A percentile compares a stretch with the other conserved stretches of the same genome.
phyloP scores from a whole-genome alignment of 2,329 filamentous ascomycete genomes.

The Tolypocladium tundrense region DNA sequence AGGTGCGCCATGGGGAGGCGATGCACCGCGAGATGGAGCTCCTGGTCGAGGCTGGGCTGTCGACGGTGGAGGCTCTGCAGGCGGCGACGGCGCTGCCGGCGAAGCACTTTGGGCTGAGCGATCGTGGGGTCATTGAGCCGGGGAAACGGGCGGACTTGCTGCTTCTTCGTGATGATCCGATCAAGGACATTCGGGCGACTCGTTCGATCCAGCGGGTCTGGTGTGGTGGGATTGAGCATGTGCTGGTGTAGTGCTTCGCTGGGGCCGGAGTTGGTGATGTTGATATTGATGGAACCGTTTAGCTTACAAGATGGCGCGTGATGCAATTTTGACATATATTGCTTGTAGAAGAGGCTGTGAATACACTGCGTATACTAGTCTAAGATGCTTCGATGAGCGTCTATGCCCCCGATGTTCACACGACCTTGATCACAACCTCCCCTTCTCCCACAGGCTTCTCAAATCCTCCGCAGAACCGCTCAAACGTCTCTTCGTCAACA shows the following conservation, averaged over 20 bases:
- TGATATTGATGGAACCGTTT: background rate
- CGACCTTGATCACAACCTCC: background rate
- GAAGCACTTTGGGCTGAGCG: conserved; percentile 10
- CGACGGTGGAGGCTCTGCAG: conserved; percentile 8
- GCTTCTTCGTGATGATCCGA: conserved; percentile 17
- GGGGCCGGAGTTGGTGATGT: background rate
- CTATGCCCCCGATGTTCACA: background rate
- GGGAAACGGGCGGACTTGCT: conserved; percentile 18
- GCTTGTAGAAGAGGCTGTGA: background rate
- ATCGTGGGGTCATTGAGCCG: conserved; percentile 13
- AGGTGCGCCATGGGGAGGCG: conserved; percentile 7
- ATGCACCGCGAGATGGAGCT: conserved; percentile 12
- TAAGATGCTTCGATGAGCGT: background rate
- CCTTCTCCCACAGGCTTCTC: background rate
- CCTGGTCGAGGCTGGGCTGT: conserved; percentile 10
- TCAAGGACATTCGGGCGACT: conserved; percentile 15
- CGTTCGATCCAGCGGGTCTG: conserved; percentile 14
- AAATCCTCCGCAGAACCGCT: background rate
- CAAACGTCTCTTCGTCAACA: background rate
- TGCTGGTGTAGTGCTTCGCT: background rate
- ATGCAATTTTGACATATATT: no score
- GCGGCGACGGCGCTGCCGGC: conserved; percentile 11
- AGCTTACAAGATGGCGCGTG: no score
- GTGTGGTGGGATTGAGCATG: conserved; percentile 13
- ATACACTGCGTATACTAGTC: background rate